Percentiles rank a stretch among this genome's conserved stretches.
Evolutionary conservation across 129 eudicot genomes (phyloP).

Genomic region (Tagetes erecta): DNA sequence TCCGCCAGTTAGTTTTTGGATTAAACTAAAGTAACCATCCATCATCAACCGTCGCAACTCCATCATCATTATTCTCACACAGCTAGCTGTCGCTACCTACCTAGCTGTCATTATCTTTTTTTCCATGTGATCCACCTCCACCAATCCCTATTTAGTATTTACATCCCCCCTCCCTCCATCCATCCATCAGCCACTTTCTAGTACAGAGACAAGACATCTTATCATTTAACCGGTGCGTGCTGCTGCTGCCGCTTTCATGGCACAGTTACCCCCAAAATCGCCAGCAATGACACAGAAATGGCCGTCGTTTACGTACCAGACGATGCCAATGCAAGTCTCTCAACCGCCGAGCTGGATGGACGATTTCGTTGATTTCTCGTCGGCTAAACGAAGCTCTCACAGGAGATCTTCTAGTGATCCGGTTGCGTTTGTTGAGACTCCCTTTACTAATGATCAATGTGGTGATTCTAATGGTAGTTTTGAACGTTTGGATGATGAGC

Average conservation of each 20-base stretch:
- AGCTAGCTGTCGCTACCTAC: slow-evolving; percentile 25
- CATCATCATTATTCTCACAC: background rate
- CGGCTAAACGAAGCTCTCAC: slow-evolving; percentile 56
- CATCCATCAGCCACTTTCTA: background rate
- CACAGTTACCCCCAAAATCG: slow-evolving; percentile 77
- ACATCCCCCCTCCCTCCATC: background rate
- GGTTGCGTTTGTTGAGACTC: slow-evolving; percentile 65
- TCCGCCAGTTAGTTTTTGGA: slow-evolving; percentile 49
- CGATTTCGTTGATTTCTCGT: slow-evolving; percentile 73
- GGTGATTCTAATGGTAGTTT: slow-evolving; percentile 36
- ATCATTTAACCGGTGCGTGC: too few relatives aligned
- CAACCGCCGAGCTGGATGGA: slow-evolving; percentile 65
- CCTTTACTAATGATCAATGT: slow-evolving; percentile 2
- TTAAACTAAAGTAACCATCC: slow-evolving; percentile 25
- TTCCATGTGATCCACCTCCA: slow-evolving; percentile 52
- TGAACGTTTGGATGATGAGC: slow-evolving; percentile 77
- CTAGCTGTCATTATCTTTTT: slow-evolving; percentile 28
- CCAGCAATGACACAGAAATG: slow-evolving; percentile 70
- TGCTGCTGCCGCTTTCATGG: slow-evolving; percentile 34
- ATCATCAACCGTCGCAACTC: slow-evolving; percentile 33
- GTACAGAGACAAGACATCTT: too few relatives aligned
- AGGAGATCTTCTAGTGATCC: slow-evolving; percentile 82
- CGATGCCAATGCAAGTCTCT: background rate
- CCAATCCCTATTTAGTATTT: slow-evolving; percentile 16
- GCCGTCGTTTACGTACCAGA: slow-evolving; percentile 28